Conservation (phyloP, 441 rosid genomes). For the Gossypium lobatum region DNA sequence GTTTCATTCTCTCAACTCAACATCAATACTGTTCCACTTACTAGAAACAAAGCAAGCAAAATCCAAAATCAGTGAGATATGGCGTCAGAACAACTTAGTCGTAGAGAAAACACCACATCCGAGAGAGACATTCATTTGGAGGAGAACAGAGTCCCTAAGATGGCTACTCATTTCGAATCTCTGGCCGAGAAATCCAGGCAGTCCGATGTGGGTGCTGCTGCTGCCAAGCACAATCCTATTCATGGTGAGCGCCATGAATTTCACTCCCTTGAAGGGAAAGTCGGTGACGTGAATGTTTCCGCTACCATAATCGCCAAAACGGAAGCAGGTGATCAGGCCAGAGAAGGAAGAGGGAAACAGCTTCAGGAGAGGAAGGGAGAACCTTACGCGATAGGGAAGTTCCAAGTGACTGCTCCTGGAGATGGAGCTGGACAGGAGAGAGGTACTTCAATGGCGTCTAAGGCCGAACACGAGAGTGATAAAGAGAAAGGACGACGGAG, state of each 20-base stretch:
- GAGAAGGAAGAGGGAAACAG: background rate
- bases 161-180: conserved; percentile 63
- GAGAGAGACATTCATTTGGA: conserved; percentile 39
- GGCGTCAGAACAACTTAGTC: conserved; percentile 56
- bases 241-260: conserved; percentile 11
- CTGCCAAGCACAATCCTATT: background rate
- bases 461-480: background rate
- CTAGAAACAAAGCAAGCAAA: background rate
- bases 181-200: conserved; percentile 20
- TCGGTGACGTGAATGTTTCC: conserved; percentile 1
- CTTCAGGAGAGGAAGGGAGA: conserved; percentile 5
- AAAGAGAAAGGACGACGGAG: background rate
- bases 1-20: background rate
- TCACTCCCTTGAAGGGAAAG: conserved; percentile 23
- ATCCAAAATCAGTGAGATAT: conserved; percentile 17
- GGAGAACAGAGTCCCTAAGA: conserved; percentile 56
- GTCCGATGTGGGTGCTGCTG: background rate
- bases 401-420: conserved; percentile 11
- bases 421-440: background rate
- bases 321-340: background rate
- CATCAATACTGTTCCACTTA: background rate
- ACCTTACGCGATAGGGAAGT: conserved; percentile 25
- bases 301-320: background rate
- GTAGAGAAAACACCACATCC: conserved; percentile 34
- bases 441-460: background rate